phyloP scores from a whole-genome alignment of 441 rosid genomes.

The Breynia disticha region DNA sequence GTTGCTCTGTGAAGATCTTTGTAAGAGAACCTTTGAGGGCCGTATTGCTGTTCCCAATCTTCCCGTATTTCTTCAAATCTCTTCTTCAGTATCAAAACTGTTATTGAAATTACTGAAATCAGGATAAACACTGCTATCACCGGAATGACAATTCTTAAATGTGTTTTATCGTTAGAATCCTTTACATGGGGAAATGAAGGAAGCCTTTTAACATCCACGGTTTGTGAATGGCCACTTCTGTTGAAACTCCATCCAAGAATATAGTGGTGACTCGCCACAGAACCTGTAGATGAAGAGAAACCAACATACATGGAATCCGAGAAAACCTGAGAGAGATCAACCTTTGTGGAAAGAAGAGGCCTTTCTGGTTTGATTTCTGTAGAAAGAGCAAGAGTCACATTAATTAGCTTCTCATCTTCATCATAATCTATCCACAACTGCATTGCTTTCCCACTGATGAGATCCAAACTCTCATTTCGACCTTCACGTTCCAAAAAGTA shows the following conservation, averaged over 20 bases:
- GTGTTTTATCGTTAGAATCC: constrained; percentile 14
- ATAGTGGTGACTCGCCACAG: constrained; percentile 27
- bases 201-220: constrained; percentile 26
- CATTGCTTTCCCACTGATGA: constrained; percentile 31
- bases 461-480: constrained; percentile 22
- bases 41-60: constrained; percentile 30
- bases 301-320: constrained; percentile 39
- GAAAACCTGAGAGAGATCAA: constrained; percentile 34
- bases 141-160: constrained; percentile 6
- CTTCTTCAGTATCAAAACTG: constrained; percentile 13
- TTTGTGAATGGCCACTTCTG: constrained; percentile 21
- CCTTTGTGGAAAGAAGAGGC: constrained; percentile 37
- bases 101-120: constrained; percentile 4
- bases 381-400: constrained; percentile 45
- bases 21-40: constrained; percentile 28
- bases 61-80: constrained; percentile 20
- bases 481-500: constrained; percentile 25
- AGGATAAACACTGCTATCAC: constrained; percentile 4
- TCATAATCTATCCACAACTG: constrained; percentile 55
- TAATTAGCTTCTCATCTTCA: constrained; percentile 20
- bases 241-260: constrained; percentile 66
- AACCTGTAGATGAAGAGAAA: constrained; percentile 49
- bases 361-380: constrained; percentile 18
- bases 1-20: constrained; percentile 27
- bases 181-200: constrained; percentile 26